Evolutionary conservation across 441 rosid species (phyloP), one percentile per base, ranked within the genome.

Genomic region (Gossypium davidsonii): DNA sequence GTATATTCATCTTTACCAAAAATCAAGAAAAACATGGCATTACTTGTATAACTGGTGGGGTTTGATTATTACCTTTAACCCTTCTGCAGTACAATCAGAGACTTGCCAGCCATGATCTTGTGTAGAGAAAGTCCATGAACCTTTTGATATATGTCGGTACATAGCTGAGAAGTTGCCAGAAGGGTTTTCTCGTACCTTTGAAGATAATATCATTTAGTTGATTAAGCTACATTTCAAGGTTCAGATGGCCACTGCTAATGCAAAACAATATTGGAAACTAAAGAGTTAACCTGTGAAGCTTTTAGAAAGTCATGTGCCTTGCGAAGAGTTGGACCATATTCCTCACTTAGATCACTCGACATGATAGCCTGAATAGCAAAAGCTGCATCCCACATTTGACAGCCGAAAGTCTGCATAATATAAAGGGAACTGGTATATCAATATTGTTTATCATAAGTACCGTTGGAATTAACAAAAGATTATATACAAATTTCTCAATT

Each of bases 91-190:
- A 73, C 92, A 85, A 58, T 88, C 92, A n/a, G 89, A 88, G 67
- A 86, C 90, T 79, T 88, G 92, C 92, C 89, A 85, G 12, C 90
- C 90, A 44, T 88, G 90, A 70, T 86, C 91, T 80, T 82, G 87
- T 51, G 70, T 79, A 2, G 90, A 81, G 9, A 88, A 83, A 52
- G 92, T 83, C 89, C 89, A 87, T 14, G 84, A 79, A 17, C 90
- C 93, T 82, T 87, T 85, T 3, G 85, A 83, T 14, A 59, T 85
- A 31, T 87, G 89, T 49, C 91, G 75, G 17, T 87, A 87, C 93
- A 89, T 89, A 67, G 81, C 73, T 26, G 79, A 67, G 67, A 81
- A 88, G 72, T 88, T 77, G 11, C 85, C 89, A 0, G 87, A 80
- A 23, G 92, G 92, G 53, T 86, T 88, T 15, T 86, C 86, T 75